Base-by-base conservation (phyloP, 2,329 filamentous ascomycete genomes). In the Neofusicoccum sp. region DNA sequence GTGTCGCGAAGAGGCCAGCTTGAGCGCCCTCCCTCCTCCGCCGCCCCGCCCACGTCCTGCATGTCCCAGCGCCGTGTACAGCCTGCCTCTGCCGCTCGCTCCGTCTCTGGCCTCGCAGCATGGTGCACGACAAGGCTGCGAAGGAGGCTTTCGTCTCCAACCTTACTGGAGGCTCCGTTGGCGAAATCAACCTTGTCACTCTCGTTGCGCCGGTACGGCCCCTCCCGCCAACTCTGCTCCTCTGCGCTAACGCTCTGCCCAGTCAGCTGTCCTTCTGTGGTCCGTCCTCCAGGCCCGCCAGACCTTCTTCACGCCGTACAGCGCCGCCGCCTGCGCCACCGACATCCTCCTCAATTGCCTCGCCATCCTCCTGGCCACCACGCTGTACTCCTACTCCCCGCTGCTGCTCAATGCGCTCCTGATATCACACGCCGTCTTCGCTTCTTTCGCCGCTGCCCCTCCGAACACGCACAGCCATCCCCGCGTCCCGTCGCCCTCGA, bases 101-200 rank as follows among this genome's bases (percentile, higher is more conserved):
- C 45, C 12, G n/a, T 40, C 28, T 24, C 30, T n/a, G 5, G 60
- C 40, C 48, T 20, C 14, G 56, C 20, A 59, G 45, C 61, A 62
- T 56, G 63, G 61, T 62, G 14, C 45, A 45, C 51, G 96, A 97
- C 81, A 99, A 97, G 78, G 85, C 89, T 70, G 83, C 89, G 67
- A 99, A 99, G 79, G 93, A 96, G 80, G 91, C 91, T 71, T 96
- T 96, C 74, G 95, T 99, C 70, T 96, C 93, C 59, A 90, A 92
- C 73, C 85, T 96, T 31, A 87, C 89, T 6, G 95, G 95, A 41
- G 91, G 95, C 62, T 84, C 86, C 33, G 87, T 96, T 63, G 79
- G 83, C 67, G 95, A 99, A 74, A 93, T 99, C 78, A 93, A 93
- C 73, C 84, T 85, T 68, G 90, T 98, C 67, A 91, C 90, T 49